phyloP scores from a whole-genome alignment of 495 filamentous ascomycete genomes.

The Filosporella fistucella region DNA sequence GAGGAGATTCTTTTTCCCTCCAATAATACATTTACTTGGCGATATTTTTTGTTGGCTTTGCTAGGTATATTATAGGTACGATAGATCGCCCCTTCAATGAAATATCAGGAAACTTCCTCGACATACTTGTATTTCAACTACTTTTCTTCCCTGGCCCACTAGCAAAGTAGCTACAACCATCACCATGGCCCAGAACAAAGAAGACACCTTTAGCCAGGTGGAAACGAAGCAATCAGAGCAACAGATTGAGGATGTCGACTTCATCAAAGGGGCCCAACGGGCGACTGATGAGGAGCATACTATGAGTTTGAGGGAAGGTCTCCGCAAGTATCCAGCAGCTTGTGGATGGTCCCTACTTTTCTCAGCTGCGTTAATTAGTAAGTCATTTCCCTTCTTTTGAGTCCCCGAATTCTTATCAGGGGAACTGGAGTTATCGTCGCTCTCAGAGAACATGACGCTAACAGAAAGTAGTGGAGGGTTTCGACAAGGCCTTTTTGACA shows the following conservation, averaged over 20 bases:
- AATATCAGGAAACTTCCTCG: not conserved
- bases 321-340: constrained; percentile 34
- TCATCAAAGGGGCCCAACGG: not conserved
- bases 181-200: not conserved
- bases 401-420: too few species aligned
- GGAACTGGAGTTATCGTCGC: too few species aligned
- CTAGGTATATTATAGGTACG: not conserved
- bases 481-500: constrained; percentile 30
- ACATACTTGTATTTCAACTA: not conserved
- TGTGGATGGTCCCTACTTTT: constrained; percentile 27
- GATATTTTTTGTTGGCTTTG: not conserved
- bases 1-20: constrained; percentile 2
- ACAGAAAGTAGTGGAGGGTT: too few species aligned
- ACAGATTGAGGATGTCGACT: not conserved
- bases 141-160: not conserved
- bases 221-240: not conserved
- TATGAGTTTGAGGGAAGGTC: constrained; percentile 21
- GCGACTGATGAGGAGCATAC: constrained; percentile 23
- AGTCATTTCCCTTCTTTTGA: too few species aligned
- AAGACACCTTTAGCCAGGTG: not conserved
- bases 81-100: not conserved
- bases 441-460: too few species aligned
- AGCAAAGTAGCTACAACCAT: not conserved
- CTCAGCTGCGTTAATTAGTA: constrained; percentile 33
- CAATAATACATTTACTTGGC: not conserved